phyloP scores from a whole-genome alignment of 2,329 filamentous ascomycete species.

The Aspergillus pseudoterreus region DNA sequence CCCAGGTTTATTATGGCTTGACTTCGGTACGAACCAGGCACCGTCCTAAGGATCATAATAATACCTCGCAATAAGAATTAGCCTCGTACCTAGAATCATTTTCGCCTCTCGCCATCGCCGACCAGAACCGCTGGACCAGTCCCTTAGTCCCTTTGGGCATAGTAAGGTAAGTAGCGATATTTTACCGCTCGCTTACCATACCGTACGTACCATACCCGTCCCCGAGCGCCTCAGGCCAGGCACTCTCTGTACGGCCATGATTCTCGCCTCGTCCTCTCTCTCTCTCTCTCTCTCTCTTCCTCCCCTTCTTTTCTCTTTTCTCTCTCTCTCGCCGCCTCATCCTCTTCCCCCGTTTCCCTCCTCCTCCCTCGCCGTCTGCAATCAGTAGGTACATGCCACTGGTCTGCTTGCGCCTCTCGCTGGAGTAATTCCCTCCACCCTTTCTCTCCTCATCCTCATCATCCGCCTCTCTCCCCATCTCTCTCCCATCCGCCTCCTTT shows the following conservation, averaged over 20 bases:
- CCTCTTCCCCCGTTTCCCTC: constrained; percentile 8
- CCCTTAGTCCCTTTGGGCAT: too few relatives aligned
- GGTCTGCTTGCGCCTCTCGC: constrained; percentile 9
- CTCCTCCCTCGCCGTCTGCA: constrained; percentile 1
- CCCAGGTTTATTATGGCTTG: too few relatives aligned
- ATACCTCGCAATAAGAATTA: too few relatives aligned
- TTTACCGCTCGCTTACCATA: neutral
- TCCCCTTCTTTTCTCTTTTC: constrained; percentile 19
- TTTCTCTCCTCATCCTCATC: constrained; percentile 10
- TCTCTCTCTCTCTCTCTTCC: constrained; percentile 12
- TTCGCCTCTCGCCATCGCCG: too few relatives aligned
- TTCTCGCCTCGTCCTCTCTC: constrained; percentile 14
- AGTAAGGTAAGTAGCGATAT: too few relatives aligned
- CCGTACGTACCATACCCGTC: neutral
- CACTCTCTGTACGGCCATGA: neutral
- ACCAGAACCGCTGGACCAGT: too few relatives aligned
- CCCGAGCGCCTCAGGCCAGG: neutral
- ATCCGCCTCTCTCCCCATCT: constrained; percentile 12
- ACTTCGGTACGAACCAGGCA: too few relatives aligned
- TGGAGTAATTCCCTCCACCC: constrained; percentile 3
- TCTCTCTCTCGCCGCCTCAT: constrained; percentile 14
- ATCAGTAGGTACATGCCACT: constrained; percentile 8
- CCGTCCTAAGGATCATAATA: too few relatives aligned
- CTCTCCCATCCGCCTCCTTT: constrained; percentile 18
- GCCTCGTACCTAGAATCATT: too few relatives aligned